phyloP scores from a whole-genome alignment of 495 filamentous ascomycete species.

The Astrocystis sublimbata region DNA sequence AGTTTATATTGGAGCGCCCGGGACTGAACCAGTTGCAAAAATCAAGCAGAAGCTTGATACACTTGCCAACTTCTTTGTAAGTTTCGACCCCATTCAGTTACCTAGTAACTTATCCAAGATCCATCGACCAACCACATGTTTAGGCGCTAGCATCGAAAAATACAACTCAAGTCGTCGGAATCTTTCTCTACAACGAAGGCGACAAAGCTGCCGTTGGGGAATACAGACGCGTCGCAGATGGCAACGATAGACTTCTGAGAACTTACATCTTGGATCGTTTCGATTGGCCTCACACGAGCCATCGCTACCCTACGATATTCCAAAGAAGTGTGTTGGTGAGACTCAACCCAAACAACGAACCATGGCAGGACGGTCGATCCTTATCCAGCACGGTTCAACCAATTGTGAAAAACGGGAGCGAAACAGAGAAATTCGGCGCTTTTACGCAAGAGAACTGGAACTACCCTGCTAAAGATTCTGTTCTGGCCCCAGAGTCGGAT shows the following conservation, averaged over 20 bases:
- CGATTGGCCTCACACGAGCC: not conserved
- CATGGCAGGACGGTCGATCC: not conserved
- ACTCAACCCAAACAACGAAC: constrained; percentile 4
- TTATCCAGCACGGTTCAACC: not conserved
- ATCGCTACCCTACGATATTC: constrained; percentile 21
- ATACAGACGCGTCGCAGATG: constrained; percentile 35
- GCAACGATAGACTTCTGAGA: not conserved
- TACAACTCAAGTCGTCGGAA: constrained; percentile 12
- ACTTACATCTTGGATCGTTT: constrained; percentile 28
- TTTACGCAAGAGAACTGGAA: constrained; percentile 9
- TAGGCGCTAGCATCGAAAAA: not conserved
- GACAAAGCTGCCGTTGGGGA: constrained; percentile 30
- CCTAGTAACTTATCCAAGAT: too few relatives aligned
- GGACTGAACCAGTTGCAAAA: constrained; percentile 18
- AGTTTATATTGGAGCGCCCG: constrained; percentile 39
- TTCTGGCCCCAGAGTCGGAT: not conserved
- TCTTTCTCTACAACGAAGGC: constrained; percentile 42
- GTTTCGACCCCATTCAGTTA: constrained; percentile 1
- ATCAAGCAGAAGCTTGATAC: constrained; percentile 39
- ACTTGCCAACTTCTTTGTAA: constrained; percentile 38
- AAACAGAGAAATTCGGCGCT: constrained; percentile 1
- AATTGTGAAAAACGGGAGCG: not conserved
- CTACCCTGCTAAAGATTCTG: constrained; percentile 2
- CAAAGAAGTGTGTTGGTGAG: constrained; percentile 20
- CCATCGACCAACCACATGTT: not conserved